Conservation (phyloP, 192 early-diverging fungal species). For the Gigaspora rosea region DNA sequence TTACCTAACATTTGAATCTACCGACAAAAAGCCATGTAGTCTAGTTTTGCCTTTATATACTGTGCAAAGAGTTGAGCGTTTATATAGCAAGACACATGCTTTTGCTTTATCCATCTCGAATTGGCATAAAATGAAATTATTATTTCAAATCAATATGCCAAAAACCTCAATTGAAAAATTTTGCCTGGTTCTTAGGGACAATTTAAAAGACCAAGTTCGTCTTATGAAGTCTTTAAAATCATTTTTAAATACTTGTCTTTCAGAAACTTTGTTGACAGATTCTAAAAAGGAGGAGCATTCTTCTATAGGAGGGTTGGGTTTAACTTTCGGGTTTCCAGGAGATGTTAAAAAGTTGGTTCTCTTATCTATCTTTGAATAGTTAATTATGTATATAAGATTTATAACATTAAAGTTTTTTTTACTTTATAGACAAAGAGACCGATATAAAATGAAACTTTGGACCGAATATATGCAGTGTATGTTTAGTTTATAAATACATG, state of each 20-base stretch:
- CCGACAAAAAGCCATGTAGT: slow-evolving; percentile 67
- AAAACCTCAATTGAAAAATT: slow-evolving; percentile 74
- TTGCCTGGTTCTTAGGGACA: slow-evolving; percentile 73
- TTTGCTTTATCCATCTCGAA: slow-evolving; percentile 82
- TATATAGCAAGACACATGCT: slow-evolving; percentile 63
- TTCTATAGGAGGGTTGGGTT: slow-evolving; percentile 61
- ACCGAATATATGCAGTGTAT: slow-evolving; percentile 70
- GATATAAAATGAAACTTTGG: slow-evolving; percentile 76
- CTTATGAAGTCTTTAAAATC: slow-evolving; percentile 79
- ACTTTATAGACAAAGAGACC: slow-evolving; percentile 47
- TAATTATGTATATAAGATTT: background rate
- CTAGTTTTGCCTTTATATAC: slow-evolving; percentile 87
- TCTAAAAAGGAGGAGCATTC: slow-evolving; percentile 46
- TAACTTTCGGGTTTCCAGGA: slow-evolving; percentile 71
- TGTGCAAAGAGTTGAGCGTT: slow-evolving; percentile 87
- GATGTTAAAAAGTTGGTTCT: slow-evolving; percentile 65
- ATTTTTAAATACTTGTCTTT: slow-evolving; percentile 76
- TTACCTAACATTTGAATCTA: slow-evolving; percentile 82
- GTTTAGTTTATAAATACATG: background rate
- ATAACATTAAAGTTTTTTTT: background rate
- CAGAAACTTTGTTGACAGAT: slow-evolving; percentile 72
- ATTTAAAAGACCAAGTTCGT: slow-evolving; percentile 69
- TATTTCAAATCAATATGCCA: slow-evolving; percentile 76
- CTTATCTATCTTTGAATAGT: background rate
- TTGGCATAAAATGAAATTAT: slow-evolving; percentile 87